Evolutionary conservation across 139 green algal species (phyloP), one percentile per base, ranked within the genome.

Genomic region (Coccomyxa sp.): DNA sequence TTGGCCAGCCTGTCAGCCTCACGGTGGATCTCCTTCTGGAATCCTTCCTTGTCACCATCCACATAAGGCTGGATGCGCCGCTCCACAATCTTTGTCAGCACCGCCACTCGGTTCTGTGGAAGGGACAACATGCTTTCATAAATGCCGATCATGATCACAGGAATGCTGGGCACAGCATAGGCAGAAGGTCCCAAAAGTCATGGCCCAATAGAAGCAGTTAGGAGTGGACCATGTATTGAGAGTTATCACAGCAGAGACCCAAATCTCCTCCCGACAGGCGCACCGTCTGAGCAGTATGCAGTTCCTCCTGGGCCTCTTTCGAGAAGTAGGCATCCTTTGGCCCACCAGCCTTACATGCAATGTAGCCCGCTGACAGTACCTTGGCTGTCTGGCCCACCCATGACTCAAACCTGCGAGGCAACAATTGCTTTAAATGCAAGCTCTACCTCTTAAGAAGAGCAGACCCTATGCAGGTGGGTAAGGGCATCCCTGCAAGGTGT

Each of bases 21-120:
- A 18, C 76, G 57, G 28, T 80, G n/a, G n/a, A 80, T 81, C 7
- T 68, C 68, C 71, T 84, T 58, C n/a, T 23, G 60, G 81, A 84
- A 84, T 0, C 31, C 81, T 18, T 71, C 81, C 58, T 84, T 84
- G 81, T 84, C 81, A 67, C 66, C 81, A 58, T 84, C 71, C 12
- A 84, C 45, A 74, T 81, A 84, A 17, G 32, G 77, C 74, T 84
- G 25, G 27, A 84, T 60, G 45, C 78, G 78, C 25, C 67, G 28
- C 71, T 75, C 51, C 71, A 84, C 27, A 10, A 81, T 67, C 4
- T 80, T 63, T 71, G 71, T 74, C 59, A 84, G 81, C 25, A 60
- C 38, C 16, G 58, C 76, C 14, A 80, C 74, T 60, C 81, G 71
- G 28, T 80, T 51, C 81, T 84, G 30, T 27, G 68, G 27, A 58